Evolutionary conservation across 805 yeast species (phyloP).

Genomic region (Barnettozyma siamensis): DNA sequence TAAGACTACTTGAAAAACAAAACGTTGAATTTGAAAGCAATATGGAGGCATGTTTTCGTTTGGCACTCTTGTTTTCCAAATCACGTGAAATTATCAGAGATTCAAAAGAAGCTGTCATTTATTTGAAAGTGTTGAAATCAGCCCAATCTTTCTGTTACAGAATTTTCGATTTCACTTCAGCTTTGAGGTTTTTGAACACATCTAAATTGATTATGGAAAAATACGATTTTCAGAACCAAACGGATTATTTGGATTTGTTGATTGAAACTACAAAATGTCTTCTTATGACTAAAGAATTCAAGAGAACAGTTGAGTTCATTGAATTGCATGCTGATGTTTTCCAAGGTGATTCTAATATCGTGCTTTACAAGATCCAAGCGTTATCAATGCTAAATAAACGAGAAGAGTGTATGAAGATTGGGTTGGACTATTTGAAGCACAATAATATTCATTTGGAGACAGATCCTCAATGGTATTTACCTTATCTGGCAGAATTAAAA

Average conservation of each 20-base stretch:
- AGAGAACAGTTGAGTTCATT: conserved; percentile 32
- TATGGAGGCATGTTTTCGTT: conserved; percentile 10
- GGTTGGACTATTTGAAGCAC: conserved; percentile 30
- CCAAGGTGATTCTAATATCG: conserved; percentile 28
- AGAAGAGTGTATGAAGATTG: conserved; percentile 18
- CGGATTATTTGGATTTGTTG: conserved; percentile 8
- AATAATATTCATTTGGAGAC: conserved; percentile 31
- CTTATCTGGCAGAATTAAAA: conserved; percentile 20
- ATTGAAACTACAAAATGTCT: conserved; percentile 20
- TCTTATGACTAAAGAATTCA: conserved; percentile 26
- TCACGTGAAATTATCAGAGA: conserved; percentile 9
- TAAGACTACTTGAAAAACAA: conserved; percentile 28
- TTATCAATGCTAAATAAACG: conserved; percentile 15
- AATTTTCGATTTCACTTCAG: conserved; percentile 36
- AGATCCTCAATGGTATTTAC: conserved; percentile 25
- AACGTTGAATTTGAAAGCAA: neutral
- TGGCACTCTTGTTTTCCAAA: conserved; percentile 17
- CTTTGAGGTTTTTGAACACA: conserved; percentile 35
- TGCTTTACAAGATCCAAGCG: conserved; percentile 32
- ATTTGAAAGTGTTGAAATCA: conserved; percentile 33
- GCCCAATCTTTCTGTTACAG: conserved; percentile 42
- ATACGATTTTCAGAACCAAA: neutral
- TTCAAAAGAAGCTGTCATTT: conserved; percentile 32
- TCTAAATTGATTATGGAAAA: conserved; percentile 26
- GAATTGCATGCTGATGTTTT: conserved; percentile 27